These are phyloP conservation scores for Excoecaria agallocha DNA, from an alignment of 345 rosid species.

Conservation along the genomic window DNA sequence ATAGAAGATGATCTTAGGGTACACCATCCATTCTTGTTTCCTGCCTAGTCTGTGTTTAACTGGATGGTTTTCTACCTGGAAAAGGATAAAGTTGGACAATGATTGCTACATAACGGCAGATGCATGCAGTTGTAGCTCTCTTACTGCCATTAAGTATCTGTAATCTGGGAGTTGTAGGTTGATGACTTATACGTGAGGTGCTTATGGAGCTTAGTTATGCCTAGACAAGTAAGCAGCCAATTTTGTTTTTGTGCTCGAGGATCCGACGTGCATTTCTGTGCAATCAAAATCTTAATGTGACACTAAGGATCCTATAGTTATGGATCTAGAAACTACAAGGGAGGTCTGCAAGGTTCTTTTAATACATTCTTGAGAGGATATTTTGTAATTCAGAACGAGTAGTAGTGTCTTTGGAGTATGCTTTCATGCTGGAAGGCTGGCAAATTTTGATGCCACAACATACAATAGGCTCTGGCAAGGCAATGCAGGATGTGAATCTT, in stretches of 20 bases:
- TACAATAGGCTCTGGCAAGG: neutral
- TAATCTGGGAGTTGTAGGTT: neutral
- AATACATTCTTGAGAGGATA: neutral
- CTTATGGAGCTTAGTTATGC: neutral
- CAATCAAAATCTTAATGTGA: neutral
- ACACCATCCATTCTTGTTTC: no score
- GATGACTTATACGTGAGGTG: neutral
- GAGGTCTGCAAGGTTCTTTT: neutral
- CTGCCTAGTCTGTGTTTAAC: no score
- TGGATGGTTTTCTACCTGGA: no score
- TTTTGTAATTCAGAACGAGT: neutral
- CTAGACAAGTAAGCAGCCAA: neutral
- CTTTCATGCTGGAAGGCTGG: neutral
- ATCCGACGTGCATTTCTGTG: neutral
- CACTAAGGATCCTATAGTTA: neutral
- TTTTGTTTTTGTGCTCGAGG: neutral
- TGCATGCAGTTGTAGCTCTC: no score
- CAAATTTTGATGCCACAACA: neutral
- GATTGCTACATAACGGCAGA: no score
- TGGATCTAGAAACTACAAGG: neutral
- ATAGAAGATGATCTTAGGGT: no score
- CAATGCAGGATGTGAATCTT: neutral
- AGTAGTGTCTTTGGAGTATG: neutral
- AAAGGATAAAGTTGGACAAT: no score
- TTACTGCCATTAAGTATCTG: no score